Percentiles rank a stretch among this genome's conserved stretches.
Evolutionary conservation across 345 rosid species (phyloP).

Genomic region (Sonneratia caseolaris): DNA sequence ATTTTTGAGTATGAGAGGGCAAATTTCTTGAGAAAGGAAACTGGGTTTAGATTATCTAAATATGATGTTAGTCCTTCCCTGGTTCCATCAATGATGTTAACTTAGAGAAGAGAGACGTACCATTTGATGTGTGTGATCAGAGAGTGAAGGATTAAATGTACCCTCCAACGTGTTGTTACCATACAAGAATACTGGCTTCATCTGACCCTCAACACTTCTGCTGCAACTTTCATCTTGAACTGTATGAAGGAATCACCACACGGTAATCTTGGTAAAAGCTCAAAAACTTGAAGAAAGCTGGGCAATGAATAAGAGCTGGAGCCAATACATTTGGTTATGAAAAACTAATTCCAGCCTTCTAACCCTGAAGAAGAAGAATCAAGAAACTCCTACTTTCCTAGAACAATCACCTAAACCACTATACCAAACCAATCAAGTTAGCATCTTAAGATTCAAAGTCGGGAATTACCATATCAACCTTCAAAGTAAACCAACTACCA

Average conservation of each 20-base stretch:
- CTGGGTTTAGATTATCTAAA: neutral
- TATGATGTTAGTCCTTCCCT: neutral
- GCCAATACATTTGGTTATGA: too few species aligned
- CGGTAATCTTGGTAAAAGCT: constrained; percentile 4
- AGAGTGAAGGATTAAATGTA: constrained; percentile 13
- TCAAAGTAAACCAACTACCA: neutral
- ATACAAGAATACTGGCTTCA: constrained; percentile 23
- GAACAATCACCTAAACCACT: neutral
- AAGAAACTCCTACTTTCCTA: neutral
- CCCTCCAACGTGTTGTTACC: constrained; percentile 20
- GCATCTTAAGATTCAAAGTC: neutral
- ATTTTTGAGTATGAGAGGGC: neutral
- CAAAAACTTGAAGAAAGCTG: too few species aligned
- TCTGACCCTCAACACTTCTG: constrained; percentile 24
- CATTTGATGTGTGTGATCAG: constrained; percentile 19
- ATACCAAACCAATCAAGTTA: neutral
- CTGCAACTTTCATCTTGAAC: constrained; percentile 29
- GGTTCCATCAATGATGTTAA: neutral
- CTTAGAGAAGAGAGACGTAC: constrained; percentile 15
- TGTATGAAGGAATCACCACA: constrained; percentile 5
- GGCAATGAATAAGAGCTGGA: too few species aligned
- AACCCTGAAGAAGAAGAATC: neutral
- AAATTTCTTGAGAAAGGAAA: neutral
- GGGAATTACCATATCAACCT: neutral
- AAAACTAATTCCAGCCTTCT: neutral